phyloP scores from a whole-genome alignment of 148 eudicot species.

The Heliosperma pusillum region DNA sequence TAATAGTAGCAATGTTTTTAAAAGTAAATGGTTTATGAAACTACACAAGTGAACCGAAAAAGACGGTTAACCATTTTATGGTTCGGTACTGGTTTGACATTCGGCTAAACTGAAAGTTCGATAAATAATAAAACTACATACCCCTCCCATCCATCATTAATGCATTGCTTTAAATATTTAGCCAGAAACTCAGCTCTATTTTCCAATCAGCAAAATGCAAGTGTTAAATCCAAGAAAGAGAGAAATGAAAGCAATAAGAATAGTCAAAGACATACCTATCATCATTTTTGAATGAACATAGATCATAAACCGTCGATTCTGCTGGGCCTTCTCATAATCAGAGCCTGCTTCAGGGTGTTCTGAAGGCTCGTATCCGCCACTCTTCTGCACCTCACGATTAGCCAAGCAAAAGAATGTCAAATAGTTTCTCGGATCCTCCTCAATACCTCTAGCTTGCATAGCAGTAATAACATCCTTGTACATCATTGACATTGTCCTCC shows the following conservation, averaged over 20 bases:
- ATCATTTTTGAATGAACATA: constrained; percentile 87
- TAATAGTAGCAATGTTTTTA: no score
- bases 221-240: not conserved
- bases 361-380: constrained; percentile 64
- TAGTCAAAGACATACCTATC: constrained; percentile 47
- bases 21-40: no score
- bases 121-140: not conserved
- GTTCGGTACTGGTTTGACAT: no score
- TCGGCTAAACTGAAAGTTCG: no score
- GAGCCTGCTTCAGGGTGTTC: constrained; percentile 60
- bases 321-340: constrained; percentile 55
- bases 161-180: no score
- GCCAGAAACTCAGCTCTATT: not conserved
- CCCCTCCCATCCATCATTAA: no score
- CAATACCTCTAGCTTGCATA: constrained; percentile 50
- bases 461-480: constrained; percentile 57
- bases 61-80: no score
- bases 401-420: constrained; percentile 79
- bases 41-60: no score
- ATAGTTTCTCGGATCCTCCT: constrained; percentile 71
- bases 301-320: constrained; percentile 74
- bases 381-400: constrained; percentile 58
- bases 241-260: not conserved
- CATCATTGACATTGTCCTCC: constrained; percentile 70
- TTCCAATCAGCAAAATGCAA: not conserved